Conservation (phyloP, 208 protist species). For the Histomonas meleagridis region DNA sequence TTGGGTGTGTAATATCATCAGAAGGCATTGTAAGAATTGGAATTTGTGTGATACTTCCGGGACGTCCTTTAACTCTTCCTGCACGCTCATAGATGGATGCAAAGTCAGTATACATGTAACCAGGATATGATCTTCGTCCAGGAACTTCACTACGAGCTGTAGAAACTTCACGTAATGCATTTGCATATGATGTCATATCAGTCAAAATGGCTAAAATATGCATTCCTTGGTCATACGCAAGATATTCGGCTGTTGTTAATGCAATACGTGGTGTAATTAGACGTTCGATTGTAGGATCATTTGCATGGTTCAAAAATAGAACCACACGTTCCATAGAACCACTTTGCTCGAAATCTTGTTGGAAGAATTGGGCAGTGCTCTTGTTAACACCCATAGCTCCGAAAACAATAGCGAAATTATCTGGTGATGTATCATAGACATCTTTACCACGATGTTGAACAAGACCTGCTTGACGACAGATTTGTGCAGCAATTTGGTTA, state of each 20-base stretch:
- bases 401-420: slow-evolving; percentile 99
- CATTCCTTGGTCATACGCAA: slow-evolving; percentile 97
- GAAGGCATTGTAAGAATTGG: slow-evolving; percentile 99
- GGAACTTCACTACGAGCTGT: slow-evolving; percentile 97
- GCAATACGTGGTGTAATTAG: slow-evolving; percentile 98
- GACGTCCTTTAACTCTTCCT: slow-evolving; percentile 87
- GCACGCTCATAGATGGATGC: slow-evolving; percentile 98
- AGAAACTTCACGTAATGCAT: slow-evolving; percentile 97
- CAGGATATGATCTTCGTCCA: slow-evolving; percentile 95
- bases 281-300: slow-evolving; percentile 97
- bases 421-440: slow-evolving; percentile 52
- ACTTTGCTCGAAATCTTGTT: slow-evolving; percentile 80
- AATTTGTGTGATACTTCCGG: slow-evolving; percentile 98
- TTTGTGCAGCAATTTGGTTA: slow-evolving; percentile 99
- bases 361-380: slow-evolving; percentile 98
- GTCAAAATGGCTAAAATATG: slow-evolving; percentile 98
- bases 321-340: slow-evolving; percentile 78
- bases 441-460: slow-evolving; percentile 71
- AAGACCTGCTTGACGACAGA: slow-evolving; percentile 95
- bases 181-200: slow-evolving; percentile 99
- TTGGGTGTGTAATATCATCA: slow-evolving; percentile 99
- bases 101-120: slow-evolving; percentile 99
- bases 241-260: slow-evolving; percentile 97
- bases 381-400: slow-evolving; percentile 99
- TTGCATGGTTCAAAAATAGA: slow-evolving; percentile 93